Evolutionary conservation across 495 filamentous ascomycete species (phyloP).

Genomic region (Neurospora sp.): DNA sequence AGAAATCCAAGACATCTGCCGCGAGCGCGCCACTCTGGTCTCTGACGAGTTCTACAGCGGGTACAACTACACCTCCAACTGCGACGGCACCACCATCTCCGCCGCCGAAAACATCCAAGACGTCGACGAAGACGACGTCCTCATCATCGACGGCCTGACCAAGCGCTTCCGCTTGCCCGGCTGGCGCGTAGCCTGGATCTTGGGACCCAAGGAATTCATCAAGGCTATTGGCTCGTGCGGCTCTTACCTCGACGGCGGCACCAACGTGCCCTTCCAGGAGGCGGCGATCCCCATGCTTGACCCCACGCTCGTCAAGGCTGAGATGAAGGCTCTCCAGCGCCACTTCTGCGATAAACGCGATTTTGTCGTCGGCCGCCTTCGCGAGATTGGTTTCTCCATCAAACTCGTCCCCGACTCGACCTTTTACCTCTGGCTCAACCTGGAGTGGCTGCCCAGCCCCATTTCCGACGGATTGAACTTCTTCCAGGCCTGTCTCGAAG

Average conservation of each 20-base stretch:
- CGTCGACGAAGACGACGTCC: conserved; percentile 58
- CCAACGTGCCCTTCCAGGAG: conserved; percentile 92
- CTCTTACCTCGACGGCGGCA: conserved; percentile 90
- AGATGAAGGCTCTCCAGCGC: conserved; percentile 80
- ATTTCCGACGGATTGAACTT: conserved; percentile 93
- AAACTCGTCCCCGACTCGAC: conserved; percentile 76
- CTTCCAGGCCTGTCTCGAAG: conserved; percentile 83
- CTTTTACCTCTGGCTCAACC: conserved; percentile 68
- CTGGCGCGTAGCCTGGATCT: conserved; percentile 93
- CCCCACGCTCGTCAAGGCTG: conserved; percentile 62
- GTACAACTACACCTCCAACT: conserved; percentile 87
- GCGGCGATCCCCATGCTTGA: conserved; percentile 89
- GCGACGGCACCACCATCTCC: conserved; percentile 72
- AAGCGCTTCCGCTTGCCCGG: conserved; percentile 95
- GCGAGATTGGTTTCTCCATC: conserved; percentile 75
- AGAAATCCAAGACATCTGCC: conserved; percentile 84
- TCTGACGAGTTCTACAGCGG: conserved; percentile 96
- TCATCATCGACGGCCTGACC: conserved; percentile 91
- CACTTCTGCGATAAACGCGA: conserved; percentile 90
- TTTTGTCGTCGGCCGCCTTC: conserved; percentile 68
- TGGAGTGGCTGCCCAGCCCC: conserved; percentile 52
- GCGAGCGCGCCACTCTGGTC: conserved; percentile 80
- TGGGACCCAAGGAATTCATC: conserved; percentile 95
- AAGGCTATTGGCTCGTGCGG: conserved; percentile 88
- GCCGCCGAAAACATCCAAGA: conserved; percentile 63